Conservation (phyloP, 179 eudicot genomes). For the Heliamphora pulchella region DNA sequence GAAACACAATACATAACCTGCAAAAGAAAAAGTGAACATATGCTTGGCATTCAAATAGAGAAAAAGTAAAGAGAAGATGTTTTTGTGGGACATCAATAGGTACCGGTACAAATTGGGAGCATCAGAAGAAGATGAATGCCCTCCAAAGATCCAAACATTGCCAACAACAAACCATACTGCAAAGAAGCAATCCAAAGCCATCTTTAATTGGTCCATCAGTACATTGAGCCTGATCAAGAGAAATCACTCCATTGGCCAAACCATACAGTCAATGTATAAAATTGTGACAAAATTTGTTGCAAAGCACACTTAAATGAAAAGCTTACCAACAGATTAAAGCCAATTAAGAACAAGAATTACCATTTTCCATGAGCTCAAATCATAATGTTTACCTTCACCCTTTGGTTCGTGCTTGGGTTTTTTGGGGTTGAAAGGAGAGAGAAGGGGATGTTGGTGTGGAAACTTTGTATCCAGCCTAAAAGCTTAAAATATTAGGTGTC, state of each 20-base stretch:
- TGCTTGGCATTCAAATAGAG: slow-evolving; percentile 11
- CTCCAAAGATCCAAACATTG: slow-evolving; percentile 90
- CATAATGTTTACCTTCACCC: not conserved
- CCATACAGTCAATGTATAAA: not conserved
- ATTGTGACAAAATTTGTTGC: not conserved
- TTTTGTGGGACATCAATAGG: slow-evolving; percentile 8
- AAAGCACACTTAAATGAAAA: not conserved
- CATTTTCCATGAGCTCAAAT: not conserved
- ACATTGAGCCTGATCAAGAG: slow-evolving; percentile 38
- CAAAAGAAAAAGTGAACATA: slow-evolving; percentile 13
- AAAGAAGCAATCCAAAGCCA: slow-evolving; percentile 85
- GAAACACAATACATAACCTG: slow-evolving; percentile 78
- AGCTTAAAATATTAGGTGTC: no score
- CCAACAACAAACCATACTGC: slow-evolving; percentile 93
- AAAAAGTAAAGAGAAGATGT: not conserved
- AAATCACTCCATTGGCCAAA: slow-evolving; percentile 1
- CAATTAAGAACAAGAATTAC: slow-evolving; percentile 1
- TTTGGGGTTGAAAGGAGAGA: not conserved
- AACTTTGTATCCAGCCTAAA: no score
- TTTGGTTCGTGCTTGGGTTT: not conserved
- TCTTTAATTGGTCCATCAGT: slow-evolving; percentile 60
- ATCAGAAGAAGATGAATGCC: slow-evolving; percentile 63
- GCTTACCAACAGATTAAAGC: not conserved
- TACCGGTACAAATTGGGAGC: slow-evolving; percentile 89
- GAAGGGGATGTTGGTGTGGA: not conserved